phyloP scores from a whole-genome alignment of 345 rosid species.

The Anastatica hierochuntica region DNA sequence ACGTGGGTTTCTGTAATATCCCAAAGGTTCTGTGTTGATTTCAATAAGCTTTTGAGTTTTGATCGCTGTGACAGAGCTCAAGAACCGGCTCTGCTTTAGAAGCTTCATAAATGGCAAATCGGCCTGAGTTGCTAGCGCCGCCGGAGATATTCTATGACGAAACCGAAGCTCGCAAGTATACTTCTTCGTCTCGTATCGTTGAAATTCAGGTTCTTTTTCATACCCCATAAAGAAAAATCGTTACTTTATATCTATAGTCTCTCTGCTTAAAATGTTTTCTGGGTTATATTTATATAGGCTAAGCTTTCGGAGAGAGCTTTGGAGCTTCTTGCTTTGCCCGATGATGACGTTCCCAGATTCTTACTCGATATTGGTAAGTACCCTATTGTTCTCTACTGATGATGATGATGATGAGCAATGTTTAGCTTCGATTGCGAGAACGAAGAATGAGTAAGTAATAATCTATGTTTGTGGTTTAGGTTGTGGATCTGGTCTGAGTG shows the following conservation, averaged over 20 bases:
- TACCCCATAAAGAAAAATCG: no score
- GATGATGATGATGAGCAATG: conserved; percentile 1
- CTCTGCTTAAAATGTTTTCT: no score
- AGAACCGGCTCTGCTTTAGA: not conserved
- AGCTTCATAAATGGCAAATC: conserved; percentile 45
- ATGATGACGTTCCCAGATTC: conserved; percentile 66
- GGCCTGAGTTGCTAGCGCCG: conserved; percentile 78
- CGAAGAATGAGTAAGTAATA: no score
- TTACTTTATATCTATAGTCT: no score
- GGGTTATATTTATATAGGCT: conserved; percentile 28
- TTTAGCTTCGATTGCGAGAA: not conserved
- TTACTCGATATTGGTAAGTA: conserved; percentile 76
- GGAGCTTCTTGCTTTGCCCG: conserved; percentile 88
- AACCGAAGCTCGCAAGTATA: conserved; percentile 77
- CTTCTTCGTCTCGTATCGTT: conserved; percentile 86
- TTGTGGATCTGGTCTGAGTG: conserved; percentile 92
- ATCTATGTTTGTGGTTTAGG: no score
- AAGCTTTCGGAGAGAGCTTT: conserved; percentile 84
- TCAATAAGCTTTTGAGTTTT: no score
- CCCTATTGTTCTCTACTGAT: not conserved
- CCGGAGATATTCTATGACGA: conserved; percentile 95
- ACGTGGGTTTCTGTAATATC: no score
- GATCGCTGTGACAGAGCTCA: not conserved
- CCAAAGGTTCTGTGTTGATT: no score
- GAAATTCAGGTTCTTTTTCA: conserved; percentile 76